Evolutionary conservation across 768 basidiomycete genomes (phyloP).

Genomic region (Termitomyces bulborhizus): DNA sequence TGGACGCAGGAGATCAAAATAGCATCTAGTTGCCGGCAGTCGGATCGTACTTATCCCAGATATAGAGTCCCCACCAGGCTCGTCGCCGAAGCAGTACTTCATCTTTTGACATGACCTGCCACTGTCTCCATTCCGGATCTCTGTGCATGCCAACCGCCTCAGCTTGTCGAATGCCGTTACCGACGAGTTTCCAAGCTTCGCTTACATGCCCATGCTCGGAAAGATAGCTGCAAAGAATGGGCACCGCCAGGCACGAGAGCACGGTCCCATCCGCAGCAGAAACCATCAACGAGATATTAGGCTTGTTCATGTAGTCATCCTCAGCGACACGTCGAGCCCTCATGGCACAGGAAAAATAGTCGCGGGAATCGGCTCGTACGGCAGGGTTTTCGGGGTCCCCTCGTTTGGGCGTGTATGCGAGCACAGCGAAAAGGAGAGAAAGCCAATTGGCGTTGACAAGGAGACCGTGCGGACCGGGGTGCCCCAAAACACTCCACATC

Average conservation of each 20-base stretch:
- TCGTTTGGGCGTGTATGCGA: slow-evolving; percentile 32
- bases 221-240: slow-evolving; percentile 38
- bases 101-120: slow-evolving; percentile 38
- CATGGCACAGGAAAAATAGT: slow-evolving; percentile 36
- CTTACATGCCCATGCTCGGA: slow-evolving; percentile 41
- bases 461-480: slow-evolving; percentile 21
- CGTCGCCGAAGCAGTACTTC: slow-evolving; percentile 33
- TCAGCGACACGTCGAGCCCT: slow-evolving; percentile 40
- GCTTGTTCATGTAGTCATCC: slow-evolving; percentile 32
- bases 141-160: slow-evolving; percentile 37
- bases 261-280: slow-evolving; percentile 43
- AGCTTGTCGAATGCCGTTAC: slow-evolving; percentile 31
- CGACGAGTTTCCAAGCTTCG: slow-evolving; percentile 44
- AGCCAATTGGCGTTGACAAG: slow-evolving; percentile 48
- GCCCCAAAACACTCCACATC: slow-evolving; percentile 41
- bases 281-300: slow-evolving; percentile 25
- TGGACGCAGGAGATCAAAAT: slow-evolving; percentile 8
- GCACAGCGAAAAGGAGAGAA: slow-evolving; percentile 40
- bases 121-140: slow-evolving; percentile 33
- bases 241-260: slow-evolving; percentile 39
- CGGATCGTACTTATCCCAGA: slow-evolving; percentile 34
- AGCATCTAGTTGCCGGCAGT: not conserved
- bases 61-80: slow-evolving; percentile 38
- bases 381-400: not conserved
- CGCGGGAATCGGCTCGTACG: slow-evolving; percentile 9